Conservation (phyloP, 768 basidiomycete species). For the Xerocomus brunneocitrinus region DNA sequence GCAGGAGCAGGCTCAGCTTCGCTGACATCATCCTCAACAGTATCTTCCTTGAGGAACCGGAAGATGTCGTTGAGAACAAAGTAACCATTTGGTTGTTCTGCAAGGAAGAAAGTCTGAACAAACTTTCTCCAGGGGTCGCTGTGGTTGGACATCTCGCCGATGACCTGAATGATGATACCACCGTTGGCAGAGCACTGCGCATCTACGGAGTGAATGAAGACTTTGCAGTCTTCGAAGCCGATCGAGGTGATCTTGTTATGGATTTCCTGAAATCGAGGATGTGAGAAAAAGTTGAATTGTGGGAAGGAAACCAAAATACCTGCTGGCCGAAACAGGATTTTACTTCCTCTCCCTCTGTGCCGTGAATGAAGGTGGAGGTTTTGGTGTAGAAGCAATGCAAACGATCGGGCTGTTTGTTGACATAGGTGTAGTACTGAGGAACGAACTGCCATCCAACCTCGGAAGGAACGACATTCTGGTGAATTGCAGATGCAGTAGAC, state of each 20-base stretch:
- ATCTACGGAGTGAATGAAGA: slow-evolving; percentile 98
- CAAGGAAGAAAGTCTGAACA: slow-evolving; percentile 99
- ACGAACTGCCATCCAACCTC: slow-evolving; percentile 99
- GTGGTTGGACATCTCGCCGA: slow-evolving; percentile 97
- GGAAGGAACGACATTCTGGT: slow-evolving; percentile 74
- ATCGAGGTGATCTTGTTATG: slow-evolving; percentile 93
- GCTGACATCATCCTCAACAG: slow-evolving; percentile 71
- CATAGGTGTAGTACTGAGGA: slow-evolving; percentile 98
- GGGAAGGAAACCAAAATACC: slow-evolving; percentile 43
- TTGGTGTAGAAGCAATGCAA: slow-evolving; percentile 99
- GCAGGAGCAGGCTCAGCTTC: slow-evolving; percentile 39
- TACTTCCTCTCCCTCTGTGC: slow-evolving; percentile 92
- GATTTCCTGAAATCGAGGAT: slow-evolving; percentile 65
- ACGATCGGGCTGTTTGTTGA: slow-evolving; percentile 95
- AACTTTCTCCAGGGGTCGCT: slow-evolving; percentile 95
- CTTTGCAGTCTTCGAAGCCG: slow-evolving; percentile 95
- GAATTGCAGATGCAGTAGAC: slow-evolving; percentile 42
- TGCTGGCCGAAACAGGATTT: slow-evolving; percentile 90
- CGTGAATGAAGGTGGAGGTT: slow-evolving; percentile 94
- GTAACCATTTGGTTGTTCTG: slow-evolving; percentile 98
- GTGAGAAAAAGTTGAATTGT: slow-evolving; percentile 2
- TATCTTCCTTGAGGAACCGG: slow-evolving; percentile 97
- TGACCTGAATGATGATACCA: slow-evolving; percentile 98
- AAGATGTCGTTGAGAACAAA: slow-evolving; percentile 99
- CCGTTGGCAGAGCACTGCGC: slow-evolving; percentile 92